A percentile compares a stretch with the other conserved stretches of the same genome.
Conservation (phyloP, 2,329 filamentous ascomycete species). For the Penicillium oxalicum region DNA sequence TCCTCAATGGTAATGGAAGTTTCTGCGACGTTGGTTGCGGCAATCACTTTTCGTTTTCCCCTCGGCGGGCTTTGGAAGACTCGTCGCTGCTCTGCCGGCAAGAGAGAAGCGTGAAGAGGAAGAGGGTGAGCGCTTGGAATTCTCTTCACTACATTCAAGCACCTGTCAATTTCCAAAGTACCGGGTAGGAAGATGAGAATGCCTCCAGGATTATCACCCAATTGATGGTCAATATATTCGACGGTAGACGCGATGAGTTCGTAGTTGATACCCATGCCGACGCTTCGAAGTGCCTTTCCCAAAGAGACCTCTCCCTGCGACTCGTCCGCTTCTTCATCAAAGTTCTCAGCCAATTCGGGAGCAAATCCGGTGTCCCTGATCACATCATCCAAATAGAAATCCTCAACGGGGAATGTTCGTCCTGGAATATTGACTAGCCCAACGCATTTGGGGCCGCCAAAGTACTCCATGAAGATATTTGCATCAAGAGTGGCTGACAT, state of each 20-base stretch:
- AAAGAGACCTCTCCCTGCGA: constrained; percentile 45
- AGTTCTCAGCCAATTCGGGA: constrained; percentile 30
- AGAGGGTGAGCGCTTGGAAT: constrained; percentile 67
- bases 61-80: constrained; percentile 73
- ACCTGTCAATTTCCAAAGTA: constrained; percentile 81
- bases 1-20: constrained; percentile 99
- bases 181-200: constrained; percentile 96
- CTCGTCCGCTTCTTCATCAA: constrained; percentile 38
- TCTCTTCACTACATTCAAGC: constrained; percentile 61
- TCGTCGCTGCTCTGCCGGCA: constrained; percentile 77
- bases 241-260: constrained; percentile 76
- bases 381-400: constrained; percentile 85
- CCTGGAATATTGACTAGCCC: constrained; percentile 81
- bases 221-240: constrained; percentile 69
- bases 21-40: constrained; percentile 94
- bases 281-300: constrained; percentile 63
- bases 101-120: constrained; percentile 84
- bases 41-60: constrained; percentile 85
- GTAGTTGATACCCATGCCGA: constrained; percentile 87
- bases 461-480: constrained; percentile 76
- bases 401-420: constrained; percentile 80
- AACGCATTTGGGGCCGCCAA: constrained; percentile 64
- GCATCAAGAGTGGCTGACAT: constrained; percentile 97
- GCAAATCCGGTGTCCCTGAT: constrained; percentile 71
- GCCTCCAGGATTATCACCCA: constrained; percentile 68